Conservation (phyloP, 2,329 filamentous ascomycete genomes). For the Dothideomycetes sp. region DNA sequence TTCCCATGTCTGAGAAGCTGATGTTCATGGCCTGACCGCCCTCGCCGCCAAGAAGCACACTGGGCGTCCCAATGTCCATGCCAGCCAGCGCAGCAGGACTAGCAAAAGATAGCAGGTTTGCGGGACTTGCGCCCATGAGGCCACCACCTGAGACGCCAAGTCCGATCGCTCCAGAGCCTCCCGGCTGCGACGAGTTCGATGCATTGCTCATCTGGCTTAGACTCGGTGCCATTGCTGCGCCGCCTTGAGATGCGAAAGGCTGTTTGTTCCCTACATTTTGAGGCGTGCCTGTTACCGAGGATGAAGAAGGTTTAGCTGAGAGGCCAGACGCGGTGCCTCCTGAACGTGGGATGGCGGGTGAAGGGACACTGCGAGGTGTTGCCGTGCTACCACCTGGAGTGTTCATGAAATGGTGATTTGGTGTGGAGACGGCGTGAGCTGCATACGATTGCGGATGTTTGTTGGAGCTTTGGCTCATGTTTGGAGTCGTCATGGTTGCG, state of each 20-base stretch:
- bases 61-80: conserved; percentile 21
- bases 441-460: neutral
- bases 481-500: conserved; percentile 17
- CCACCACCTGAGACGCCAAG: conserved; percentile 13
- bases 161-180: neutral
- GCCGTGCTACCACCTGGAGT: conserved; percentile 27
- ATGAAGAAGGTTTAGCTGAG: conserved; percentile 3
- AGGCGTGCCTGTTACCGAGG: conserved; percentile 24
- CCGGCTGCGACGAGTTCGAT: conserved; percentile 6
- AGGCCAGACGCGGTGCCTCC: conserved; percentile 12
- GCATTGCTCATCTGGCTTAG: conserved; percentile 20
- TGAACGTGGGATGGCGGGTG: conserved; percentile 18
- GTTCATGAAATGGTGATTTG: conserved; percentile 8
- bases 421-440: conserved; percentile 16
- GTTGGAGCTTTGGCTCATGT: conserved; percentile 8
- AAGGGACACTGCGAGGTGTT: conserved; percentile 28
- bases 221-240: conserved; percentile 21
- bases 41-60: conserved; percentile 13
- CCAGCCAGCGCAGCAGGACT: conserved; percentile 33
- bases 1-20: conserved; percentile 30
- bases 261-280: conserved; percentile 21
- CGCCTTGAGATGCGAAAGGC: conserved; percentile 19
- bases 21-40: conserved; percentile 31
- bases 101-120: conserved; percentile 24
- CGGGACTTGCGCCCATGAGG: conserved; percentile 18